These are phyloP conservation scores for Solanum pimpinellifolium DNA, from an alignment of 257 asterid genomes.

Conservation along the genomic window DNA sequence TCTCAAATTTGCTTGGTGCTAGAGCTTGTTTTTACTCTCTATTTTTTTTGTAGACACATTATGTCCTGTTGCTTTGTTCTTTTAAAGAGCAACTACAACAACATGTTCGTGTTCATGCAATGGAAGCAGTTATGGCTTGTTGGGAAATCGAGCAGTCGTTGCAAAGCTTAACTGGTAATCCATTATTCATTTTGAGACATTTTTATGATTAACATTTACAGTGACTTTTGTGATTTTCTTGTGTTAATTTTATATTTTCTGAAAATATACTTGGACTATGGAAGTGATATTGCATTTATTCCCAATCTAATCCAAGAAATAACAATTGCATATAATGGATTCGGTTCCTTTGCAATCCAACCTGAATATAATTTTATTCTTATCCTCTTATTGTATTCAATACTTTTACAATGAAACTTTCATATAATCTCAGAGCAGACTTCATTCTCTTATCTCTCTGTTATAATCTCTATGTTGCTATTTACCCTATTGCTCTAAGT, in stretches of 20 bases:
- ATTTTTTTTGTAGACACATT: conserved; percentile 34
- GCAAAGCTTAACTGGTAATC: conserved; percentile 53
- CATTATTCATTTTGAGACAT: background rate
- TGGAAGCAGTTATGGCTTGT: conserved; percentile 71
- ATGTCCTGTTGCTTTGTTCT: conserved; percentile 51
- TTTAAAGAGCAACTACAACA: conserved; percentile 64
- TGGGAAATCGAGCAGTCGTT: conserved; percentile 69
- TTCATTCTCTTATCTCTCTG: background rate
- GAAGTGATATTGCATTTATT: background rate
- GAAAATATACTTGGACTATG: background rate
- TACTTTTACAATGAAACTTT: background rate
- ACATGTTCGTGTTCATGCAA: conserved; percentile 63
- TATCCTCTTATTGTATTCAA: background rate
- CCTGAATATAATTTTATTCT: background rate
- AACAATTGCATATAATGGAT: background rate
- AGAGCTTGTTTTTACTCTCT: background rate
- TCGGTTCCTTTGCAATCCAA: background rate
- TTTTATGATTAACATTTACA: background rate
- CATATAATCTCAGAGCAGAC: background rate
- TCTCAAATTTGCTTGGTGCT: background rate
- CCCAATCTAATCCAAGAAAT: background rate
- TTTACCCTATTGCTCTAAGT: background rate
- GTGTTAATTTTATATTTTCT: background rate
- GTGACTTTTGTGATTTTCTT: background rate
- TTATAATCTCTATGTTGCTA: background rate